These are phyloP conservation scores for Phytophthora citricola DNA, from an alignment of 352 stramenopile genomes.

Conservation along the genomic window DNA sequence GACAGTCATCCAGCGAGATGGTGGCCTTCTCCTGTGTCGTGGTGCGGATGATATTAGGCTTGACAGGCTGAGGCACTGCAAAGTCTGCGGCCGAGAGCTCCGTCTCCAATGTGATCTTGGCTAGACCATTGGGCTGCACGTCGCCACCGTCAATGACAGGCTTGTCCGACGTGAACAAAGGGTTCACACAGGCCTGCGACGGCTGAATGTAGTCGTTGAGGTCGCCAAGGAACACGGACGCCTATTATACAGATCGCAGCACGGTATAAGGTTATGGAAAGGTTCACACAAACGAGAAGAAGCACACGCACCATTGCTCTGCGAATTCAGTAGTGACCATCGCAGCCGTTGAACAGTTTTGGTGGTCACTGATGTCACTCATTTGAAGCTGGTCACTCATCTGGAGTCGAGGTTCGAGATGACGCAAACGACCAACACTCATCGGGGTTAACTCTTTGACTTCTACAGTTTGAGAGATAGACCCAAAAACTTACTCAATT, in stretches of 20 bases:
- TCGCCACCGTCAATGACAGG: not conserved
- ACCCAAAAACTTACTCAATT: no score
- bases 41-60: constrained; percentile 84
- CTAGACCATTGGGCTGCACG: constrained; percentile 40
- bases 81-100: constrained; percentile 76
- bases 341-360: not conserved
- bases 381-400: constrained; percentile 3
- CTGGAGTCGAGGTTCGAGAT: not conserved
- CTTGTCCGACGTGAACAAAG: constrained; percentile 82
- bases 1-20: constrained; percentile 96
- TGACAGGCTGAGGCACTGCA: constrained; percentile 43
- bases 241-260: constrained; percentile 32
- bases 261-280: no score
- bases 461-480: no score
- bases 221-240: constrained; percentile 94
- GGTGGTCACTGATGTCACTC: not conserved
- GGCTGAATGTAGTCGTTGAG: constrained; percentile 95
- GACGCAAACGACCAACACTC: no score
- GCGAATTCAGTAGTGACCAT: constrained; percentile 9
- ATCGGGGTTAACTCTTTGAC: no score
- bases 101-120: constrained; percentile 81
- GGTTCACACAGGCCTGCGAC: constrained; percentile 94
- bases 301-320: constrained; percentile 28
- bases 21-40: constrained; percentile 86
- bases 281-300: no score